Evolutionary conservation across 768 basidiomycete genomes (phyloP).

Genomic region (Xerocomellus chrysenteron): DNA sequence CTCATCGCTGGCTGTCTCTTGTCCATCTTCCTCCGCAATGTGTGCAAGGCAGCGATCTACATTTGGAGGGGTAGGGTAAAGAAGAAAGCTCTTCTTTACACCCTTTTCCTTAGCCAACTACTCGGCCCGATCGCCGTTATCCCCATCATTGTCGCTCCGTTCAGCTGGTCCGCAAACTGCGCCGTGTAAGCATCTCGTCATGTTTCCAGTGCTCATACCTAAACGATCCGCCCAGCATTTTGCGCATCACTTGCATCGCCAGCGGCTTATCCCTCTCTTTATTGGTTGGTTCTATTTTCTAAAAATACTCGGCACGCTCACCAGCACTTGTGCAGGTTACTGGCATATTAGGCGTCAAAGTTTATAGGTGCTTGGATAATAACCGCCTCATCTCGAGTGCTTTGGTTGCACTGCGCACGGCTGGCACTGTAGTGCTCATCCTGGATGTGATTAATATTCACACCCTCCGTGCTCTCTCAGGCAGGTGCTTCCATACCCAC

Average conservation of each 20-base stretch:
- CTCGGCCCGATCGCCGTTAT: conserved; percentile 46
- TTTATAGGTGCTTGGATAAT: conserved; percentile 62
- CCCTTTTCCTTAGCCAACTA: conserved; percentile 19
- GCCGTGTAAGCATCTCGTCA: neutral
- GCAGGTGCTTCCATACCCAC: conserved; percentile 25
- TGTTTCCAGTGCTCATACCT: neutral
- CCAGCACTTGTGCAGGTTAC: conserved; percentile 42
- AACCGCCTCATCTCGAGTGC: conserved; percentile 51
- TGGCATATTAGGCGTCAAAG: conserved; percentile 64
- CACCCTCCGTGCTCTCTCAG: conserved; percentile 47
- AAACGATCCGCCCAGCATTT: conserved; percentile 28
- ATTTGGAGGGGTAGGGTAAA: conserved; percentile 54
- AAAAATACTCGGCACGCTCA: neutral
- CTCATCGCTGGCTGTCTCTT: neutral
- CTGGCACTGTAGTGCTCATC: conserved; percentile 41
- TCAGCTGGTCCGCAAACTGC: conserved; percentile 25
- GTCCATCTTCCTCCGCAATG: conserved; percentile 3
- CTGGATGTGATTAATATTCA: conserved; percentile 41
- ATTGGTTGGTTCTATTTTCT: conserved; percentile 31
- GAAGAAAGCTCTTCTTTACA: conserved; percentile 57
- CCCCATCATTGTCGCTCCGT: conserved; percentile 47
- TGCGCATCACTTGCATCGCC: conserved; percentile 31
- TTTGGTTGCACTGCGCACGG: conserved; percentile 42
- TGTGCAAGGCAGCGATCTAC: conserved; percentile 40
- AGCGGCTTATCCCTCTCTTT: conserved; percentile 38